These are phyloP conservation scores for Aureoboletus auriporus DNA, from an alignment of 768 basidiomycete species.

Conservation along the genomic window DNA sequence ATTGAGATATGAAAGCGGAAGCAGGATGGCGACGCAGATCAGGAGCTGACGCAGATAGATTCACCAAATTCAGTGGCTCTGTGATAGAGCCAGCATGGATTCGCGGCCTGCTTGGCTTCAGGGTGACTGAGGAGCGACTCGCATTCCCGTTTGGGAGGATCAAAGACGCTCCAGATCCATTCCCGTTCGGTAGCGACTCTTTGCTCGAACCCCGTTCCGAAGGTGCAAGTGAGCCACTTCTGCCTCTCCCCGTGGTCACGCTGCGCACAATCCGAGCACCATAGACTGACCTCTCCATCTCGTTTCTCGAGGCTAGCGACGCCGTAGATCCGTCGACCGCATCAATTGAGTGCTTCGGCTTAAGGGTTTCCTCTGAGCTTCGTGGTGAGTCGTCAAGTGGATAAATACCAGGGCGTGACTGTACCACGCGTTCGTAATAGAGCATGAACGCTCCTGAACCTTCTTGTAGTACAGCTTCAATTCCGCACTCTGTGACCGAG, in stretches of 20 bases:
- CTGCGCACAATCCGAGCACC: conserved; percentile 54
- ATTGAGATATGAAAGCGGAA: conserved; percentile 8
- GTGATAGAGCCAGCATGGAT: conserved; percentile 4
- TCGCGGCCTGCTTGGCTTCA: conserved; percentile 18
- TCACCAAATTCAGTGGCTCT: conserved; percentile 7
- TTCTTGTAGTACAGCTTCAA: conserved; percentile 70
- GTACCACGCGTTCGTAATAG: conserved; percentile 79
- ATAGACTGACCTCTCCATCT: conserved; percentile 21
- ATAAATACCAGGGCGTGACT: conserved; percentile 32
- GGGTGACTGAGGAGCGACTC: conserved; percentile 16
- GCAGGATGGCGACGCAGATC: conserved; percentile 18
- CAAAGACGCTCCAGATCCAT: conserved; percentile 5
- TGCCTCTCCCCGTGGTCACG: conserved; percentile 45
- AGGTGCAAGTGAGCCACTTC: conserved; percentile 35
- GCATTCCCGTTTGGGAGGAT: conserved; percentile 23
- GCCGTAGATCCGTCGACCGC: conserved; percentile 45
- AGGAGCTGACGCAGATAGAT: conserved; percentile 23
- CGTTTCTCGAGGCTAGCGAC: conserved; percentile 35
- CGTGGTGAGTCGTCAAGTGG: conserved; percentile 34
- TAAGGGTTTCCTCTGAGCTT: conserved; percentile 65
- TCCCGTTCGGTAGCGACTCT: conserved; percentile 10
- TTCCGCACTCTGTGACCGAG: conserved; percentile 67
- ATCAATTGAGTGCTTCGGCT: conserved; percentile 37
- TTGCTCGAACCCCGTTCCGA: conserved; percentile 26
- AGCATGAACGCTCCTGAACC: conserved; percentile 84